Base-by-base conservation (phyloP, 2,329 filamentous ascomycete genomes). In the Phyllachora maydis region DNA sequence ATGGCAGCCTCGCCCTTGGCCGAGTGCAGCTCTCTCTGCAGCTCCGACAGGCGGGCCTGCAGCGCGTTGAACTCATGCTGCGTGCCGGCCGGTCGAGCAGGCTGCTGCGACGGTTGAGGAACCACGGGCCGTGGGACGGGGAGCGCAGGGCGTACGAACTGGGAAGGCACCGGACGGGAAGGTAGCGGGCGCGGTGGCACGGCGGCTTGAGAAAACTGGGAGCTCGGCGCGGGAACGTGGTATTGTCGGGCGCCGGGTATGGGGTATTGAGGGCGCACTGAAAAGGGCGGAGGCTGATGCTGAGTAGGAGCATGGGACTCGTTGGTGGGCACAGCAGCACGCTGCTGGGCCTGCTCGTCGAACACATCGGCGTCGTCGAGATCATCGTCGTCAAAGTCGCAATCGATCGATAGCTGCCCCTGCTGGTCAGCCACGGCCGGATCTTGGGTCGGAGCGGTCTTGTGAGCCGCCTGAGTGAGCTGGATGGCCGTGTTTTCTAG, bases 1-100 rank as follows among this genome's bases (percentile, higher is more conserved):
- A 83, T 81, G 23, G 73, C 60, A 14, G 69, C 68, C 41, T 83
- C 76, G 23, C 78, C 78, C 11, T 64, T 54, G 34, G 76, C 74
- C 3, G 61, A 58, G 25, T 55, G 56, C 10, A 73, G 54, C 23
- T 68, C 63, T 5, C 58, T 47, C 32, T 64, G 56, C 3, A 72
- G 49, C 2, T 54, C 49, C 6, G 48, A 46, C 16, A 70, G 44
- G 18, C 60, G 55, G 15, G 60, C 56, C 32, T 65, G 59, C 2
- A 67, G 45, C 0, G 52, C 46, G 4, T 52, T 42, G 5, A 59
- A 28, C 14, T 58, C 41, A 28, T 54, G 46, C 16, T 42, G 40
- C 4, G 41, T 33, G 17, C 43, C 40, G 1, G 37, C 33, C 0
- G 33, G 26, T 7, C 26, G 35, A 2, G 28, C 31, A 9, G 19